Evolutionary conservation across 2,329 filamentous ascomycete species (phyloP).

Genomic region (Grosmannia huntii): DNA sequence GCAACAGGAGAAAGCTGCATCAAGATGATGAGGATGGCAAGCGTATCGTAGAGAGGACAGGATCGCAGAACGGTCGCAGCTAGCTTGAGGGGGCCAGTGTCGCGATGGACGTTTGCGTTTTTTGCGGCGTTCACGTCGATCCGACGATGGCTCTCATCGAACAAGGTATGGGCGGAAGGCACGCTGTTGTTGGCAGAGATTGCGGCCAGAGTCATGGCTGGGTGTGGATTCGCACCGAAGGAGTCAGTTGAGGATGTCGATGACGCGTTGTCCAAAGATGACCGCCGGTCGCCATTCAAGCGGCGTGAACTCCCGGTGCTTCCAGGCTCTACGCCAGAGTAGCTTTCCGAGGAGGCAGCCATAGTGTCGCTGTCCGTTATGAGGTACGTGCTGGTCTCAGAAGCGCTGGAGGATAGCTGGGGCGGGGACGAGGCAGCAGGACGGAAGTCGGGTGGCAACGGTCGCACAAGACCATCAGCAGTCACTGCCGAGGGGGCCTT

Average conservation of each 20-base stretch:
- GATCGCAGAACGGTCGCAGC: constrained; percentile 78
- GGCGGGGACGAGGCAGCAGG: background rate
- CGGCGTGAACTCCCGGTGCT: background rate
- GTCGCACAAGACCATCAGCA: constrained; percentile 3
- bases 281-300: background rate
- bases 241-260: background rate
- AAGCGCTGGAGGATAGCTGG: background rate
- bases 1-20: constrained; percentile 84
- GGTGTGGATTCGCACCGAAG: background rate
- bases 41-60: constrained; percentile 85
- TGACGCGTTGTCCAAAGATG: background rate
- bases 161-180: constrained; percentile 16
- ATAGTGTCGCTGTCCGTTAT: background rate
- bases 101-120: constrained; percentile 53
- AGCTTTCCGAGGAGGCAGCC: background rate
- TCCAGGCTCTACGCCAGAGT: background rate
- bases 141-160: constrained; percentile 43
- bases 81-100: constrained; percentile 61
- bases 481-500: constrained; percentile 26
- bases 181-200: background rate
- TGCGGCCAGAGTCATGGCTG: background rate
- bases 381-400: background rate
- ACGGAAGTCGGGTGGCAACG: background rate
- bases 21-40: constrained; percentile 91
- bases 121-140: constrained; percentile 61